phyloP scores from a whole-genome alignment of 345 rosid genomes.

The Syzygium grande region DNA sequence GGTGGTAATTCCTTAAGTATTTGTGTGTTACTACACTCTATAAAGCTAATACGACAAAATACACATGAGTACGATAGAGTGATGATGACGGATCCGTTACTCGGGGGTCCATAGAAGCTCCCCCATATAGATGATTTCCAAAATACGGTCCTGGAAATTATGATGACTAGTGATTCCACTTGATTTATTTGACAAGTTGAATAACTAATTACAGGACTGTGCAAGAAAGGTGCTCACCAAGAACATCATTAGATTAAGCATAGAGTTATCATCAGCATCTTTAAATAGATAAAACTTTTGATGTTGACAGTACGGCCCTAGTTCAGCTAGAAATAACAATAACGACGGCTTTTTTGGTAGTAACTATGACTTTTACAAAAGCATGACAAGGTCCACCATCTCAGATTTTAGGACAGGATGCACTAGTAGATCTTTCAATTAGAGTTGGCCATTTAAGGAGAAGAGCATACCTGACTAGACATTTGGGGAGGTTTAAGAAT shows the following conservation, averaged over 20 bases:
- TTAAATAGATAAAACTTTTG: background rate
- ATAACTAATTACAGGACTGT: background rate
- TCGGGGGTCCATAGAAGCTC: background rate
- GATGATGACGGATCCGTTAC: background rate
- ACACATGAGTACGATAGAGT: background rate
- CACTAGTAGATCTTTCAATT: background rate
- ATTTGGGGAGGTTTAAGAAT: constrained; percentile 42
- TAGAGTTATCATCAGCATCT: background rate
- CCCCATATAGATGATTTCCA: background rate
- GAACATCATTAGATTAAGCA: background rate
- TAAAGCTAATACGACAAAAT: background rate
- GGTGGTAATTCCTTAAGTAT: background rate
- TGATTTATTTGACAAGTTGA: background rate
- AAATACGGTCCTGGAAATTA: background rate
- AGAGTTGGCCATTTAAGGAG: background rate
- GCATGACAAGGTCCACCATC: background rate
- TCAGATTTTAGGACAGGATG: background rate
- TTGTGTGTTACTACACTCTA: background rate
- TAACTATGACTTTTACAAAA: background rate
- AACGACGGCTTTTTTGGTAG: background rate
- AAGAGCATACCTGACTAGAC: constrained; percentile 31
- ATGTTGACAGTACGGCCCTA: background rate
- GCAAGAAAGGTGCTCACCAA: background rate
- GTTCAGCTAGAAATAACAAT: background rate
- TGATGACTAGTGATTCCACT: background rate